A percentile compares a stretch with the other conserved stretches of the same genome.
Conservation (phyloP, 345 rosid species). For the Anacardium occidentale region DNA sequence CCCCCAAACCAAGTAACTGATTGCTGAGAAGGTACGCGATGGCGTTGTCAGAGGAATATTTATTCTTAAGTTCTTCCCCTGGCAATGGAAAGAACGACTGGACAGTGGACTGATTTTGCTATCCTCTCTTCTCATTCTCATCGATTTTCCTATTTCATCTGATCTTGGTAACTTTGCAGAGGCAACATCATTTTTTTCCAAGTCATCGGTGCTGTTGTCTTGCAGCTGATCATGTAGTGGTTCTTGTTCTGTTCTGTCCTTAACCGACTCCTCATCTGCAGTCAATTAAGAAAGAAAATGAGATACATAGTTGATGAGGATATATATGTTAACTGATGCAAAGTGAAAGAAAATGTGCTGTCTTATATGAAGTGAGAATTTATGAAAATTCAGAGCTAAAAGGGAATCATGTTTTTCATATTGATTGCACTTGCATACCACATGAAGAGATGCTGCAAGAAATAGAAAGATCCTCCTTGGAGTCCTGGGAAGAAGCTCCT, state of each 20-base stretch:
- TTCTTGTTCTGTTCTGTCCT: constrained; percentile 57
- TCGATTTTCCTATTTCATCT: constrained; percentile 46
- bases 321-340: not conserved
- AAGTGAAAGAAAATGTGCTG: constrained; percentile 8
- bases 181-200: constrained; percentile 36
- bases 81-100: constrained; percentile 53
- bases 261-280: constrained; percentile 69
- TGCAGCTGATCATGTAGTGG: constrained; percentile 58
- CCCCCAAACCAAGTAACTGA: constrained; percentile 68
- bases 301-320: not conserved
- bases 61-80: constrained; percentile 78
- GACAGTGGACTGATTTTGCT: constrained; percentile 46
- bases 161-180: constrained; percentile 39
- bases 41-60: constrained; percentile 89
- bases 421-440: constrained; percentile 41
- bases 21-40: constrained; percentile 75
- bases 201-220: constrained; percentile 41
- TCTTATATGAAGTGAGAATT: too few relatives aligned
- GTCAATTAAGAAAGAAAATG: constrained; percentile 2
- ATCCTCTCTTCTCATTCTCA: constrained; percentile 46
- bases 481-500: constrained; percentile 51
- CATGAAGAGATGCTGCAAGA: constrained; percentile 75
- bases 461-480: constrained; percentile 71
- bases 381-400: too few relatives aligned
- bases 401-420: too few relatives aligned